Evolutionary conservation across 202 grass and related monocot genomes (phyloP).

Genomic region (Carex sylvatica): DNA sequence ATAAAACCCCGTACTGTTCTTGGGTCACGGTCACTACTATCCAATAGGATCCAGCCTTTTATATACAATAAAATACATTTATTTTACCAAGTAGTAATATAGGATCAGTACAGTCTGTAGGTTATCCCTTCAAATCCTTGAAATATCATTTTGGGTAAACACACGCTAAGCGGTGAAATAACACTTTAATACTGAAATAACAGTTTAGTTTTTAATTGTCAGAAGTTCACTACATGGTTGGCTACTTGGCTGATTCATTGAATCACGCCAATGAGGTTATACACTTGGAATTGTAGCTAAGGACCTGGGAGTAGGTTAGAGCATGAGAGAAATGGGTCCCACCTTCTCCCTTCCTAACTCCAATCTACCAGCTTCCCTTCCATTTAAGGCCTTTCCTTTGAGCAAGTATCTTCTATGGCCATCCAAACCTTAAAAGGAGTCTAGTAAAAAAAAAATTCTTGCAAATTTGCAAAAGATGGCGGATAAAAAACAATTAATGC

Average conservation of each 20-base stretch:
- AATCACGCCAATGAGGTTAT: background rate
- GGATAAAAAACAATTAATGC: background rate
- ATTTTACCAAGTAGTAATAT: background rate
- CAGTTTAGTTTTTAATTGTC: background rate
- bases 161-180: background rate
- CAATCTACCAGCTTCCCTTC: conserved; percentile 17
- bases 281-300: background rate
- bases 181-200: background rate
- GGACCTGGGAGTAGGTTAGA: conserved; percentile 2
- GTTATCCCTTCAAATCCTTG: background rate
- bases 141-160: background rate
- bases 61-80: background rate
- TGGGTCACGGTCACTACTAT: conserved; percentile 16
- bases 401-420: background rate
- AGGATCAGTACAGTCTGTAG: background rate
- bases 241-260: too few species aligned
- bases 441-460: too few species aligned
- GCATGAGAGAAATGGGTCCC: conserved; percentile 25
- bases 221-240: background rate
- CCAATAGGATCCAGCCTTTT: conserved; percentile 9
- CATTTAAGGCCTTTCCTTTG: conserved; percentile 19
- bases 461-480: too few species aligned
- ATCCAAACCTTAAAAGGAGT: background rate
- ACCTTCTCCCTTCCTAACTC: conserved; percentile 10
- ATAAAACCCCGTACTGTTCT: background rate